Base-by-base conservation (phyloP, 2,329 filamentous ascomycete species). In the Penicillium sp. region DNA sequence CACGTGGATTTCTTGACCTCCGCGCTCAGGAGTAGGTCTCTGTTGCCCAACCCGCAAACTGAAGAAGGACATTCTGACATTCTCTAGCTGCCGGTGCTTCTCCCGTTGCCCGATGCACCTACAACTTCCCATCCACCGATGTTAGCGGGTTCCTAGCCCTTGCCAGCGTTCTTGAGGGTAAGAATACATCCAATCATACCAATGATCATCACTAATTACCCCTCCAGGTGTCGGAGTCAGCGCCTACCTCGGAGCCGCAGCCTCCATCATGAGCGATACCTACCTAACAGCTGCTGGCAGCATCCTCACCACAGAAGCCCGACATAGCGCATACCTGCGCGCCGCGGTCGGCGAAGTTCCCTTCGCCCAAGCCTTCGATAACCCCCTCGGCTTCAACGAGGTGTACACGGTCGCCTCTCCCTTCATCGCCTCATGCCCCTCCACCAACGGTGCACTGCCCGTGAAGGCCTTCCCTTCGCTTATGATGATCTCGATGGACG, bases 401-500 rank as follows among this genome's bases (percentile, higher is more conserved):
- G 84, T 88, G 45, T 87, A 80, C 77, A 85, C 84, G 3, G 79
- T 89, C n/a, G 85, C 86, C 0, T 78, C 84, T 0, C 75, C 77
- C 52, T 88, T 88, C 73, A 86, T 88, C 69, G 76, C 70, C 5
- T 70, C 73, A 2, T 88, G 85, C 70, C 84, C 86, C 1, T 59
- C 73, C 7, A 75, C 71, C 61, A 86, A 86, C 67, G 72, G 78
- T 0, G 61, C 73, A 1, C 76, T 88, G 1, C 84, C 85, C 2
- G 80, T 89, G 67, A 84, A 80, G 72, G 80, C 83, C 0, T 87
- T 87, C 73, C 83, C 84, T 5, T 58, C 67, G 12, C 73, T 87
- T 4, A 60, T 67, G 2, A 54, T 61, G 51, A 53, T 10, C 30
- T 38, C 56, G 7, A 54, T 26, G 10, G 55, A 52, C 5, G 40